These are phyloP conservation scores for Saturnispora saitoi DNA, from an alignment of 805 yeast species.

Conservation along the genomic window DNA sequence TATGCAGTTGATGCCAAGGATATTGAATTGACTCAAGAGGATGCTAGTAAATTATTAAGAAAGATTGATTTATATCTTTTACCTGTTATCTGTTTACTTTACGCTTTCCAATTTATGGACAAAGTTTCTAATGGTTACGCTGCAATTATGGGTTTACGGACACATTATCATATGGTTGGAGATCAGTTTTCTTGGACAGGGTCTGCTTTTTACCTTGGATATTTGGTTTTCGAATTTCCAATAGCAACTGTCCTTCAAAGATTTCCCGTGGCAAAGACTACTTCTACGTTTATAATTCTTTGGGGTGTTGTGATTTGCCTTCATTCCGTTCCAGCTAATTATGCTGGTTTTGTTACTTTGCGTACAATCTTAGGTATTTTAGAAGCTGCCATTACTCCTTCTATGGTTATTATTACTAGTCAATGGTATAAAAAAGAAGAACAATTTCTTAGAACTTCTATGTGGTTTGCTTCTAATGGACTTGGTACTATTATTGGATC, in stretches of 20 bases:
- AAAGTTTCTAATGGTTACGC: slow-evolving; percentile 37
- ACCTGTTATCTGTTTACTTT: slow-evolving; percentile 24
- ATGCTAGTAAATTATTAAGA: slow-evolving; percentile 13
- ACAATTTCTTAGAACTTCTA: slow-evolving; percentile 21
- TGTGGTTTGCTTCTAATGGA: slow-evolving; percentile 30
- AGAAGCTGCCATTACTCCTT: slow-evolving; percentile 27
- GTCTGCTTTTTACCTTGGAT: slow-evolving; percentile 33
- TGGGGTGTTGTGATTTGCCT: slow-evolving; percentile 46
- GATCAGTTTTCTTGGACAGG: slow-evolving; percentile 41
- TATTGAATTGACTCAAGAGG: slow-evolving; percentile 7
- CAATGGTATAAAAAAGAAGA: slow-evolving; percentile 24
- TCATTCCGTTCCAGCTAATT: slow-evolving; percentile 36
- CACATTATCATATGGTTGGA: slow-evolving; percentile 33
- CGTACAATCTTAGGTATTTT: slow-evolving; percentile 41
- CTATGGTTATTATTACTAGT: slow-evolving; percentile 28
- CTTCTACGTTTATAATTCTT: slow-evolving; percentile 29
- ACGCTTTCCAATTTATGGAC: slow-evolving; percentile 31
- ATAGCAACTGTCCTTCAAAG: slow-evolving; percentile 33
- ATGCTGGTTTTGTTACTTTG: slow-evolving; percentile 36
- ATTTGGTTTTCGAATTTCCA: slow-evolving; percentile 39
- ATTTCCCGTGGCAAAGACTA: slow-evolving; percentile 30
- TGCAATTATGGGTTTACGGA: slow-evolving; percentile 36
- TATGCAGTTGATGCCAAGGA: slow-evolving; percentile 8
- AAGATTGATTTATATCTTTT: slow-evolving; percentile 30
- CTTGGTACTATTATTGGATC: slow-evolving; percentile 44